phyloP scores from a whole-genome alignment of 257 asterid genomes.

The Datura wrightii region DNA sequence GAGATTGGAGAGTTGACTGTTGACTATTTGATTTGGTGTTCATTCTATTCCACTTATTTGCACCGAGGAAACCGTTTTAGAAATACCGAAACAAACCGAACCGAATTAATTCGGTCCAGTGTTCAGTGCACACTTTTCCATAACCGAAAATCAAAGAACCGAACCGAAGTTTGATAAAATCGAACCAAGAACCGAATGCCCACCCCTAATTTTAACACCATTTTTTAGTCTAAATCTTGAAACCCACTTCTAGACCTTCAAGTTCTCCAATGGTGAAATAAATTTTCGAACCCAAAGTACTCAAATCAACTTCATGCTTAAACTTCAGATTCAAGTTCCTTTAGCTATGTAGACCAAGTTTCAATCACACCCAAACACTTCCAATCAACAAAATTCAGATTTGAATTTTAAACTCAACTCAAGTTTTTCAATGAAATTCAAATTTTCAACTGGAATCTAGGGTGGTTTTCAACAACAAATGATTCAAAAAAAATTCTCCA shows the following conservation, averaged over 20 bases:
- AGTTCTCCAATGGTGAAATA: not conserved
- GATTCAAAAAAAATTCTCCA: not conserved
- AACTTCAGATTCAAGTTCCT: constrained; percentile 2
- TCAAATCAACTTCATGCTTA: not conserved
- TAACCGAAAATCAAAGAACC: too few species aligned
- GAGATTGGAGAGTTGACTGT: too few species aligned
- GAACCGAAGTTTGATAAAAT: too few species aligned
- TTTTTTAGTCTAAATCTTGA: not conserved
- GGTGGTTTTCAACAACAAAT: not conserved
- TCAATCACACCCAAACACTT: not conserved
- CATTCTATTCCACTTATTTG: too few species aligned
- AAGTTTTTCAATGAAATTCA: not conserved
- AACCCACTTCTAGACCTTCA: not conserved
- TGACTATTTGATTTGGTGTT: too few species aligned
- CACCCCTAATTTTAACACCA: not conserved
- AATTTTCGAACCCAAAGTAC: not conserved
- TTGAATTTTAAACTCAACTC: not conserved
- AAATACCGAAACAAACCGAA: too few species aligned
- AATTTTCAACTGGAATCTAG: constrained; percentile 2
- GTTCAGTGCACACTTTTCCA: too few species aligned
- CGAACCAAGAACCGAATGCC: too few species aligned
- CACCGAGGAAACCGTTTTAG: too few species aligned
- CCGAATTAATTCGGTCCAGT: too few species aligned
- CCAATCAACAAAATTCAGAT: constrained; percentile 3
- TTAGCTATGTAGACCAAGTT: not conserved